Conservation (phyloP, 345 rosid genomes). For the Tarenaya hassleriana region DNA sequence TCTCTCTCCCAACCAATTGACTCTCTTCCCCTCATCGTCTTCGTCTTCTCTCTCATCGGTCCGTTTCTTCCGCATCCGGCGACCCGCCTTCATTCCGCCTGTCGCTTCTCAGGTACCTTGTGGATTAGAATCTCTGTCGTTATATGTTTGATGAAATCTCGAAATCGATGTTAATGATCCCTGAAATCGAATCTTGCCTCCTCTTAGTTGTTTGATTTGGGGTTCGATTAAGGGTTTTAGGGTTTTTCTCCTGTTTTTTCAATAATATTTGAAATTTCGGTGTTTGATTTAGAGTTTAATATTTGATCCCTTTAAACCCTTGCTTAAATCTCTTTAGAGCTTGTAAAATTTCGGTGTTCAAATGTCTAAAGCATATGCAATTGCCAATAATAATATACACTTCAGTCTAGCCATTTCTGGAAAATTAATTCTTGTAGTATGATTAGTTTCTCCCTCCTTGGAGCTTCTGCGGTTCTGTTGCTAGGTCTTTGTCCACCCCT, state of each 20-base stretch:
- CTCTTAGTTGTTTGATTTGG: neutral
- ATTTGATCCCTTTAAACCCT: neutral
- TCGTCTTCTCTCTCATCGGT: too few species aligned
- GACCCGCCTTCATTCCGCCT: neutral
- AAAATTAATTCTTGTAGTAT: neutral
- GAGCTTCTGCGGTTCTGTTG: neutral
- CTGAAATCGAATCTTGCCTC: slow-evolving; percentile 1
- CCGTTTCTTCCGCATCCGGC: neutral
- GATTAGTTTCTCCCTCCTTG: neutral
- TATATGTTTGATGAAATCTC: too few species aligned
- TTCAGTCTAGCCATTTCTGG: too few species aligned
- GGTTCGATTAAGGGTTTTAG: slow-evolving; percentile 11
- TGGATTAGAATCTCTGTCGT: neutral
- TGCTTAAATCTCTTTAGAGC: neutral
- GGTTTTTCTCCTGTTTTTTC: slow-evolving; percentile 12
- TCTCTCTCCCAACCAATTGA: too few species aligned
- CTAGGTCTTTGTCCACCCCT: slow-evolving; percentile 1
- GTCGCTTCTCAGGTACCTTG: neutral
- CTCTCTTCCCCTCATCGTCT: too few species aligned
- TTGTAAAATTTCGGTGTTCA: too few species aligned
- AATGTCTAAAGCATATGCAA: too few species aligned
- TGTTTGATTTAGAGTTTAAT: slow-evolving; percentile 4
- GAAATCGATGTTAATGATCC: neutral
- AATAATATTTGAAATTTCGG: slow-evolving; percentile 4
- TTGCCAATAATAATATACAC: too few species aligned